These are phyloP conservation scores for Hemileccinum rubropunctum DNA, from an alignment of 768 basidiomycete species.

Conservation along the genomic window DNA sequence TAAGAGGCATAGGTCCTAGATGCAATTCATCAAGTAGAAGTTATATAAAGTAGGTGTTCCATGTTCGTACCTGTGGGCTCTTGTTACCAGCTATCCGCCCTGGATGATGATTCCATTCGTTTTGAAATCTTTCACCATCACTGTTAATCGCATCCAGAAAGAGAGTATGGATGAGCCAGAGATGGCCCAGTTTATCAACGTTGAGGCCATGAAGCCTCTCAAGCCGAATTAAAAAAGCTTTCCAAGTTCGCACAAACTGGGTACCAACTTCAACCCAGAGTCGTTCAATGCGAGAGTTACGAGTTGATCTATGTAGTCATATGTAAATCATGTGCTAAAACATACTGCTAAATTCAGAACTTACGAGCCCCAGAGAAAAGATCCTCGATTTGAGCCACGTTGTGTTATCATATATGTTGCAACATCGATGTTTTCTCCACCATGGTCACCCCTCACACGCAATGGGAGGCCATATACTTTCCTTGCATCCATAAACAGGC, in stretches of 20 bases:
- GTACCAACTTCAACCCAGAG: constrained; percentile 44
- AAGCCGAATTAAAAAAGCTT: constrained; percentile 38
- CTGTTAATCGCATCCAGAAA: not conserved
- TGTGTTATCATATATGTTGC: constrained; percentile 1
- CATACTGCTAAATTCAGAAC: no score
- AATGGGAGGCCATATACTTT: constrained; percentile 17
- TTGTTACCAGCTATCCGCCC: not conserved
- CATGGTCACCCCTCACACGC: constrained; percentile 25
- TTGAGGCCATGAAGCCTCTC: constrained; percentile 15
- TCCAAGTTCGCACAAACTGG: constrained; percentile 40
- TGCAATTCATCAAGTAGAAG: no score
- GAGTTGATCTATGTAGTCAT: not conserved
- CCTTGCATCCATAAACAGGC: constrained; percentile 16
- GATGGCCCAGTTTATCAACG: not conserved
- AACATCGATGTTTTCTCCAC: constrained; percentile 29
- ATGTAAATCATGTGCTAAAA: not conserved
- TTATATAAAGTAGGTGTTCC: no score
- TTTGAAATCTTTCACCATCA: not conserved
- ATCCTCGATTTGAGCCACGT: not conserved
- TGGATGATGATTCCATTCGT: not conserved
- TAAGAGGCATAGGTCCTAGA: not conserved
- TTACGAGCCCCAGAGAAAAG: not conserved
- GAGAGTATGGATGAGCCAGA: not conserved
- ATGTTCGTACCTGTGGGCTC: not conserved
- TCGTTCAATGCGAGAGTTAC: constrained; percentile 38